Percentiles rank a stretch among this genome's conserved stretches.
phyloP scores from a whole-genome alignment of 345 rosid genomes.

The Syzygium aromaticum region DNA sequence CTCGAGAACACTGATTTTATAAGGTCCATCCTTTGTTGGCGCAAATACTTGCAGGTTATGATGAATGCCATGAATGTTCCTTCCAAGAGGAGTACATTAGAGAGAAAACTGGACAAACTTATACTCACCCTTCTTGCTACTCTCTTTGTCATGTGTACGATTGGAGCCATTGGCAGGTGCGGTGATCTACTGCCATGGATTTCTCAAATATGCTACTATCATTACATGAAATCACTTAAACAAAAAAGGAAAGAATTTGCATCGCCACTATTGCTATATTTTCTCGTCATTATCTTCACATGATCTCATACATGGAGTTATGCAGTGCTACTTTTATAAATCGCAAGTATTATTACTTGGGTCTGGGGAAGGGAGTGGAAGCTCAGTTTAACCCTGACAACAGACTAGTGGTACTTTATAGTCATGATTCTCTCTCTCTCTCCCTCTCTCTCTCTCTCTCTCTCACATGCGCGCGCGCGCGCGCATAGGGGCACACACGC shows the following conservation, averaged over 20 bases:
- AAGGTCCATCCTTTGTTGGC: neutral
- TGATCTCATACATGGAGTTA: conserved; percentile 15
- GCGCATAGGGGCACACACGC: neutral
- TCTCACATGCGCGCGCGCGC: neutral
- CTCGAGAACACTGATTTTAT: neutral
- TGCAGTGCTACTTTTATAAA: conserved; percentile 88
- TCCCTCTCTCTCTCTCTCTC: conserved; percentile 1
- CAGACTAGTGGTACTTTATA: conserved; percentile 54
- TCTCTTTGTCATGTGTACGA: conserved; percentile 79
- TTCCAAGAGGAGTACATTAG: conserved; percentile 97
- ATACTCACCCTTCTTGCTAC: conserved; percentile 80
- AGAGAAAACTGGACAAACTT: conserved; percentile 98
- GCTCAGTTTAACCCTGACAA: conserved; percentile 67
- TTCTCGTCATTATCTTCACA: neutral
- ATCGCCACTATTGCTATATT: neutral
- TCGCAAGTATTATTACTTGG: conserved; percentile 57
- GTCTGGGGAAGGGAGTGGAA: conserved; percentile 40
- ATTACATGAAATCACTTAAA: neutral
- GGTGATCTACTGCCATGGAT: neutral
- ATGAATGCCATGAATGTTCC: conserved; percentile 99
- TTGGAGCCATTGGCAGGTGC: conserved; percentile 93
- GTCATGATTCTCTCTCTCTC: neutral
- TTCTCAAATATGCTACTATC: neutral
- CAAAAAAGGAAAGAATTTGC: neutral
- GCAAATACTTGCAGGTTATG: conserved; percentile 63